A percentile compares a stretch with the other conserved stretches of the same genome.
Evolutionary conservation across 176 grass and related monocot species (phyloP).

Genomic region (Leersia perrieri): DNA sequence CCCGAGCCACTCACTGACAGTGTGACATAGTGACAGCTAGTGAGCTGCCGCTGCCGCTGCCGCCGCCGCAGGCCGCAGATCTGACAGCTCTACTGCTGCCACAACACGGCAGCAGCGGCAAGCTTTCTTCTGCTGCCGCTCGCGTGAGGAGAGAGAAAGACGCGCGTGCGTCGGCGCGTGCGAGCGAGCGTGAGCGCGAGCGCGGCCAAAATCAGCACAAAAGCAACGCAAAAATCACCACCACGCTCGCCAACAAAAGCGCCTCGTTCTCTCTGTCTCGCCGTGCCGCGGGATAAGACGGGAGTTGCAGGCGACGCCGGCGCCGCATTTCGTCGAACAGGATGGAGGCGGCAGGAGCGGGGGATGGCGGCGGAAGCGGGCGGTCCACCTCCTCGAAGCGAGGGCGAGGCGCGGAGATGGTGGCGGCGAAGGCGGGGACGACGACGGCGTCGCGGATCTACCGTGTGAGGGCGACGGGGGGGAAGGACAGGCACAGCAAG

Average conservation of each 20-base stretch:
- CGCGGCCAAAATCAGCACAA: not conserved
- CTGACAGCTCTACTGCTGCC: not conserved
- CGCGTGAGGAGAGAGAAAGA: constrained; percentile 24
- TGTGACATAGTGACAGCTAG: not conserved
- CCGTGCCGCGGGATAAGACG: constrained; percentile 9
- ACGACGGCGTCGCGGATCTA: constrained; percentile 71
- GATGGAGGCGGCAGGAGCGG: constrained; percentile 16
- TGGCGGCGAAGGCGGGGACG: not conserved
- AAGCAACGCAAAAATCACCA: not conserved
- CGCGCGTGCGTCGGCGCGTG: constrained; percentile 18
- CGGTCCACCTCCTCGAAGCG: not conserved
- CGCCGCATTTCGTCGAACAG: not conserved
- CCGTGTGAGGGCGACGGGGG: constrained; percentile 40
- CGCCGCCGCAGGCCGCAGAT: constrained; percentile 15
- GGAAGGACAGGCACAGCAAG: constrained; percentile 94
- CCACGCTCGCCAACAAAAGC: not conserved
- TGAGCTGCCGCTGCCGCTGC: not conserved
- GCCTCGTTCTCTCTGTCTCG: no score
- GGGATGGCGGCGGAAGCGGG: not conserved
- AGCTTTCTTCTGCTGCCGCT: no score
- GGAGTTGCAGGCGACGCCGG: no score
- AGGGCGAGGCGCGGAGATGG: constrained; percentile 28
- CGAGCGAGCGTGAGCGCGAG: not conserved
- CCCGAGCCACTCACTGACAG: not conserved
- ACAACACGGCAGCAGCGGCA: not conserved